These are phyloP conservation scores for Blastobotrys serpentis DNA, from an alignment of 1,139 yeast genomes.

Conservation along the genomic window DNA sequence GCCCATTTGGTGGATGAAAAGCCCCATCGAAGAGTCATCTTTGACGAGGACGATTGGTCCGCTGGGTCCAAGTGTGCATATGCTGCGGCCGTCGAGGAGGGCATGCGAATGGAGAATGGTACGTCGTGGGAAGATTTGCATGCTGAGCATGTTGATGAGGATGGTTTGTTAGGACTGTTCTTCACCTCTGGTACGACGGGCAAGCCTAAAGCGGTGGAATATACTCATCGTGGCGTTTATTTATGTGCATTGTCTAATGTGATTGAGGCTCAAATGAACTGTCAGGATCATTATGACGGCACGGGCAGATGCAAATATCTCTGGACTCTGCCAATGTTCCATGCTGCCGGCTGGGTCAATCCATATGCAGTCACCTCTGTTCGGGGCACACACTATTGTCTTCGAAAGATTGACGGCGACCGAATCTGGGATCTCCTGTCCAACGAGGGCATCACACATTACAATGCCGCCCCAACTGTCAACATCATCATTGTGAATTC, in stretches of 20 bases:
- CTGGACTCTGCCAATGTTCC: conserved; percentile 44
- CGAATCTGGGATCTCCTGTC: conserved; percentile 38
- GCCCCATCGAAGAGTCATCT: conserved; percentile 26
- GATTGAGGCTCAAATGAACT: conserved; percentile 38
- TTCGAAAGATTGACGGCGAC: conserved; percentile 40
- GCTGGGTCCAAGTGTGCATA: conserved; percentile 29
- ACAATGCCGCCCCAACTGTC: conserved; percentile 44
- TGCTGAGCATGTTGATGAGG: conserved; percentile 35
- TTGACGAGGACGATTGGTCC: conserved; percentile 35
- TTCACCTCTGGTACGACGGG: conserved; percentile 82
- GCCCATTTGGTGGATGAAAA: conserved; percentile 29
- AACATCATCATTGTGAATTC: conserved; percentile 40
- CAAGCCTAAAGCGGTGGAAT: conserved; percentile 71
- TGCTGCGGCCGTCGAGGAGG: conserved; percentile 31
- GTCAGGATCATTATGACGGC: conserved; percentile 32
- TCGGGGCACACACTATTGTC: conserved; percentile 40
- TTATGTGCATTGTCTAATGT: conserved; percentile 38
- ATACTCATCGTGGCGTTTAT: conserved; percentile 50
- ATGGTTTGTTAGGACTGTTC: conserved; percentile 35
- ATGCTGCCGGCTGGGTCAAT: conserved; percentile 43
- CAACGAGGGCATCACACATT: conserved; percentile 38
- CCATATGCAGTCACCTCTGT: conserved; percentile 44
- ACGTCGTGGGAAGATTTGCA: conserved; percentile 31
- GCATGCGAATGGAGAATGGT: conserved; percentile 23
- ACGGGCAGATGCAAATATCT: conserved; percentile 37